phyloP scores from a whole-genome alignment of 1,139 yeast genomes.

The Yamadazyma siamensis region DNA sequence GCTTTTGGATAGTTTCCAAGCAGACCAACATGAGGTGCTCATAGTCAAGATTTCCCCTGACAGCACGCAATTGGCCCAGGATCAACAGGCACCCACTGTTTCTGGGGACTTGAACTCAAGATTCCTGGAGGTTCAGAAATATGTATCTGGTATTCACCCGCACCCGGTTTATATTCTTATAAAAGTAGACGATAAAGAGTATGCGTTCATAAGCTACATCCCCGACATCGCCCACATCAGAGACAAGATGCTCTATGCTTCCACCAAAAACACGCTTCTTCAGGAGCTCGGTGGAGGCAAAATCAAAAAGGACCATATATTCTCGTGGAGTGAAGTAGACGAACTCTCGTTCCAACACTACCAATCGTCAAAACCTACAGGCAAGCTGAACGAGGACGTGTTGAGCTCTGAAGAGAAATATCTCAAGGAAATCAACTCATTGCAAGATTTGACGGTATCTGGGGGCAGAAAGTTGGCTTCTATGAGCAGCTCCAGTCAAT shows the following conservation, averaged over 20 bases:
- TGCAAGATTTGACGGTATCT: slow-evolving; percentile 27
- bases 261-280: slow-evolving; percentile 73
- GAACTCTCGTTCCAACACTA: slow-evolving; percentile 60
- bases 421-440: slow-evolving; percentile 42
- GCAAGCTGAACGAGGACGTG: slow-evolving; percentile 32
- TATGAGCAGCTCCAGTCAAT: slow-evolving; percentile 25
- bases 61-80: slow-evolving; percentile 42
- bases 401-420: slow-evolving; percentile 62
- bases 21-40: slow-evolving; percentile 22
- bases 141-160: slow-evolving; percentile 34
- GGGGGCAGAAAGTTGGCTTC: slow-evolving; percentile 30
- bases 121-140: slow-evolving; percentile 31
- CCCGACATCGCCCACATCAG: slow-evolving; percentile 85
- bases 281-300: slow-evolving; percentile 67
- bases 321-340: slow-evolving; percentile 54
- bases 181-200: slow-evolving; percentile 21
- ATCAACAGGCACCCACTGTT: slow-evolving; percentile 28
- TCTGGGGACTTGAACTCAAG: slow-evolving; percentile 25
- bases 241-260: slow-evolving; percentile 90
- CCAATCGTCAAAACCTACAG: slow-evolving; percentile 14
- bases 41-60: slow-evolving; percentile 44
- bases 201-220: slow-evolving; percentile 72
- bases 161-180: slow-evolving; percentile 63
- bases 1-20: slow-evolving; percentile 33
- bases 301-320: slow-evolving; percentile 47